phyloP scores from a whole-genome alignment of 2,329 filamentous ascomycete species.

The Neurospora sp. region DNA sequence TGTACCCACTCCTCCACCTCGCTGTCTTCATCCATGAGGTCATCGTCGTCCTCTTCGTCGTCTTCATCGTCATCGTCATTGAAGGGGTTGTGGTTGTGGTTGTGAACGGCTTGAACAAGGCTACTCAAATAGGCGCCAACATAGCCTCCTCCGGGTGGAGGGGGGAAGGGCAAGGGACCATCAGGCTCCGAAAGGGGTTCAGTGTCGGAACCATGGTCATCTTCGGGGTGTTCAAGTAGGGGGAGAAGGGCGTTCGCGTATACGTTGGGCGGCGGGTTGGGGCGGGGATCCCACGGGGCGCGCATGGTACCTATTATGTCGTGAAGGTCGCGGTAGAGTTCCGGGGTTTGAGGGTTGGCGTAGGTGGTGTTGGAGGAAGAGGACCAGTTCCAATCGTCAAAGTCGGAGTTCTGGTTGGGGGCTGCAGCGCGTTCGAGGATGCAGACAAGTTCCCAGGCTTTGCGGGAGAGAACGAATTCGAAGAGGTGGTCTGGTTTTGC shows the following conservation, averaged over 20 bases:
- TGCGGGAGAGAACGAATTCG: background rate
- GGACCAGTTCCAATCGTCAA: background rate
- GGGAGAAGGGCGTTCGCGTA: background rate
- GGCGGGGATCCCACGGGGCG: background rate
- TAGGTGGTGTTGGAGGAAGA: background rate
- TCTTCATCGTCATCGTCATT: background rate
- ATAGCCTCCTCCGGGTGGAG: background rate
- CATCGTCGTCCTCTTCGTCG: background rate
- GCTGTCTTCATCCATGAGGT: background rate
- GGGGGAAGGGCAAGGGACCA: background rate
- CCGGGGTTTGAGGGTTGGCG: background rate
- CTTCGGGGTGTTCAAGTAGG: background rate
- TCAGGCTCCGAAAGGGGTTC: background rate
- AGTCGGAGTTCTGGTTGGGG: background rate
- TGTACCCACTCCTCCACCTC: background rate
- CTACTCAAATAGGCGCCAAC: background rate
- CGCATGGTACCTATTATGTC: background rate
- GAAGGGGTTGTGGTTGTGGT: background rate
- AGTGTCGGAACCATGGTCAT: conserved; percentile 1
- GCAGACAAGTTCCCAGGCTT: background rate
- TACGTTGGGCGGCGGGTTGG: background rate
- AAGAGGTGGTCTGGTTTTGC: conserved; percentile 9
- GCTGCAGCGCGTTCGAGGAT: background rate
- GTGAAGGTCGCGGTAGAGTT: background rate
- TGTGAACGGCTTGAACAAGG: background rate